A percentile compares a stretch with the other conserved stretches of the same genome.
Evolutionary conservation across 768 basidiomycete genomes (phyloP).

Genomic region (Thelephora ganbajun): DNA sequence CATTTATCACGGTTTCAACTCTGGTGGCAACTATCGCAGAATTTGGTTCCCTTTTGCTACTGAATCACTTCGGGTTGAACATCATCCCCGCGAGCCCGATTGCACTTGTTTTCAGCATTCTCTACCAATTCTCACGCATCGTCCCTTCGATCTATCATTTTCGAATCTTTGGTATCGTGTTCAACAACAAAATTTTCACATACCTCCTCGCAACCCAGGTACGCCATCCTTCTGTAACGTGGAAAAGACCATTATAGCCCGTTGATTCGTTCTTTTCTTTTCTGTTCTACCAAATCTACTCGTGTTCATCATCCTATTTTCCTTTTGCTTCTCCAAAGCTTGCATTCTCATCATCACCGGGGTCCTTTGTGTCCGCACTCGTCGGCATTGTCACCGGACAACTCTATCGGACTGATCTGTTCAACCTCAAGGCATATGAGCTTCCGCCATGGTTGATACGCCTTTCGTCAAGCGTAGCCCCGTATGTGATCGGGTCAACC

Average conservation of each 20-base stretch:
- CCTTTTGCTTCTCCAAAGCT: constrained; percentile 30
- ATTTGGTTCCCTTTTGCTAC: constrained; percentile 47
- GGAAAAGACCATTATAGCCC: background rate
- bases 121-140: constrained; percentile 74
- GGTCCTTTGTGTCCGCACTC: constrained; percentile 44
- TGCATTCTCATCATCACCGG: constrained; percentile 50
- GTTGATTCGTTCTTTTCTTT: background rate
- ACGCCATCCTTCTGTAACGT: constrained; percentile 7
- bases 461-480: constrained; percentile 42
- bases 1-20: constrained; percentile 58
- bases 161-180: constrained; percentile 55
- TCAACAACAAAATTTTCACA: constrained; percentile 64
- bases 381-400: constrained; percentile 61
- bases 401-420: constrained; percentile 73
- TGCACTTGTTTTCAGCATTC: constrained; percentile 61
- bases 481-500: constrained; percentile 54
- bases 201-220: constrained; percentile 70
- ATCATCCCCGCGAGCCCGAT: constrained; percentile 64
- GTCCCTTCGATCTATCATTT: constrained; percentile 69
- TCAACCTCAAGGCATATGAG: constrained; percentile 69
- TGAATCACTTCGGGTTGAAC: constrained; percentile 52
- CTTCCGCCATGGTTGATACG: constrained; percentile 44
- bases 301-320: constrained; percentile 1
- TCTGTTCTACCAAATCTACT: constrained; percentile 3
- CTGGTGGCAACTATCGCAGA: constrained; percentile 55